A percentile compares a stretch with the other conserved stretches of the same genome.
These are phyloP conservation scores for Platanthera zijinensis DNA, from an alignment of 106 monocot genomes.

Conservation along the genomic window DNA sequence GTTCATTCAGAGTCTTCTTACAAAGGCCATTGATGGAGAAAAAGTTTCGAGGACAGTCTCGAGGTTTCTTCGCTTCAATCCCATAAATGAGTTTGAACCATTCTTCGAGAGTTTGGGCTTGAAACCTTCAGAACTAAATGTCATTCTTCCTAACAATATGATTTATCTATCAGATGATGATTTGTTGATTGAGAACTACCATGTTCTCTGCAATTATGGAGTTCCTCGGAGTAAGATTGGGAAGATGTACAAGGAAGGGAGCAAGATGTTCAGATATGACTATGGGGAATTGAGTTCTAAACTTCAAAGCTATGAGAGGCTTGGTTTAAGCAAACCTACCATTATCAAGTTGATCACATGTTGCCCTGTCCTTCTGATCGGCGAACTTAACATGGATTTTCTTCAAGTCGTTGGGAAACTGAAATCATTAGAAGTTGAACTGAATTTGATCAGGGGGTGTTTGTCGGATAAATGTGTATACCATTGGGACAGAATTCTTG, in stretches of 20 bases:
- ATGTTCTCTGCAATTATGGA: slow-evolving; percentile 73
- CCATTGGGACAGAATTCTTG: slow-evolving; percentile 45
- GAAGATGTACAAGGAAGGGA: slow-evolving; percentile 66
- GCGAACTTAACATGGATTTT: slow-evolving; percentile 45
- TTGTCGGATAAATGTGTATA: slow-evolving; percentile 57
- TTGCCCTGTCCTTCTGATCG: slow-evolving; percentile 61
- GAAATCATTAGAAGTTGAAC: slow-evolving; percentile 36
- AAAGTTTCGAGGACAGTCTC: slow-evolving; percentile 26
- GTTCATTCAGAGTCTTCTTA: slow-evolving; percentile 46
- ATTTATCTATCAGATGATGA: slow-evolving; percentile 70
- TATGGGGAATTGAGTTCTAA: slow-evolving; percentile 32
- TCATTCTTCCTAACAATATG: slow-evolving; percentile 46
- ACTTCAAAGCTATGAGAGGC: slow-evolving; percentile 44
- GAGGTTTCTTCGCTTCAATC: slow-evolving; percentile 56
- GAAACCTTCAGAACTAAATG: slow-evolving; percentile 37
- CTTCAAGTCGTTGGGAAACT: slow-evolving; percentile 37
- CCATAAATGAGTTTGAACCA: slow-evolving; percentile 93
- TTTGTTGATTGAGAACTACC: slow-evolving; percentile 52
- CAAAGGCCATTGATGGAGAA: slow-evolving; percentile 32
- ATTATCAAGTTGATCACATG: slow-evolving; percentile 65
- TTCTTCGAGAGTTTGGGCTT: slow-evolving; percentile 92
- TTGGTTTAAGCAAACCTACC: slow-evolving; percentile 46
- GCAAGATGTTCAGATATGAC: slow-evolving; percentile 46
- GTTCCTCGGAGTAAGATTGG: slow-evolving; percentile 76
- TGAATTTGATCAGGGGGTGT: slow-evolving; percentile 60